Evolutionary conservation across 352 stramenopile species (phyloP).

Genomic region (Globisporangium alternatum): DNA sequence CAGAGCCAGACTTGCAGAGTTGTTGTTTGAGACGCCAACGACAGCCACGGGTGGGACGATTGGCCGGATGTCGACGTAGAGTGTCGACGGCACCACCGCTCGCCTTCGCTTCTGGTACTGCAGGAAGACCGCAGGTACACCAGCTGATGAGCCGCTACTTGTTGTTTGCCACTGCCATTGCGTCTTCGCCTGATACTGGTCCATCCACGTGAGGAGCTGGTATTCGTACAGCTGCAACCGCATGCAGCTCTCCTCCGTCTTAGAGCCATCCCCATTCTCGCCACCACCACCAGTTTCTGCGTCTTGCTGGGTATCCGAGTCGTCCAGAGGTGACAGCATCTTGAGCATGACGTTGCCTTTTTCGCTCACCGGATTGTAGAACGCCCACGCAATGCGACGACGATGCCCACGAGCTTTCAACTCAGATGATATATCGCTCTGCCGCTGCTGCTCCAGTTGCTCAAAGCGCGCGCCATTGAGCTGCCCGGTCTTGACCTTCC

Average conservation of each 20-base stretch:
- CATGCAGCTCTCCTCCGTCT: slow-evolving; percentile 3
- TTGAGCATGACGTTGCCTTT: slow-evolving; percentile 41
- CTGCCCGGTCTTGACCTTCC: slow-evolving; percentile 6
- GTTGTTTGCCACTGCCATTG: slow-evolving; percentile 43
- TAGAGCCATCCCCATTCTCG: too few relatives aligned
- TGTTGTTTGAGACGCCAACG: background rate
- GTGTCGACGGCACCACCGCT: slow-evolving; percentile 1
- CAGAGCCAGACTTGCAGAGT: background rate
- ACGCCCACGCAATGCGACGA: slow-evolving; percentile 51
- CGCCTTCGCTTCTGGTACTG: slow-evolving; percentile 59
- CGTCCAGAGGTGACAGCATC: slow-evolving; percentile 8
- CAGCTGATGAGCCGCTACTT: slow-evolving; percentile 15
- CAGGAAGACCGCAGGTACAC: slow-evolving; percentile 47
- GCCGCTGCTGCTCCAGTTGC: slow-evolving; percentile 5
- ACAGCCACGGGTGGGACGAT: slow-evolving; percentile 13
- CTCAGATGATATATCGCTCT: background rate
- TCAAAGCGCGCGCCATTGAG: slow-evolving; percentile 23
- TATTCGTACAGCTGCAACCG: slow-evolving; percentile 61
- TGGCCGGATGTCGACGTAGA: slow-evolving; percentile 12
- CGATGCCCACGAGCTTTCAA: background rate
- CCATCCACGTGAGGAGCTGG: slow-evolving; percentile 57
- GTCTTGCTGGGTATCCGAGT: slow-evolving; percentile 5
- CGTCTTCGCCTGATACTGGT: slow-evolving; percentile 49
- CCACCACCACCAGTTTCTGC: background rate
- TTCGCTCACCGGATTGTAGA: slow-evolving; percentile 55